These are phyloP conservation scores for Knoxdaviesia capensis DNA, from an alignment of 2,329 filamentous ascomycete species.

Conservation along the genomic window DNA sequence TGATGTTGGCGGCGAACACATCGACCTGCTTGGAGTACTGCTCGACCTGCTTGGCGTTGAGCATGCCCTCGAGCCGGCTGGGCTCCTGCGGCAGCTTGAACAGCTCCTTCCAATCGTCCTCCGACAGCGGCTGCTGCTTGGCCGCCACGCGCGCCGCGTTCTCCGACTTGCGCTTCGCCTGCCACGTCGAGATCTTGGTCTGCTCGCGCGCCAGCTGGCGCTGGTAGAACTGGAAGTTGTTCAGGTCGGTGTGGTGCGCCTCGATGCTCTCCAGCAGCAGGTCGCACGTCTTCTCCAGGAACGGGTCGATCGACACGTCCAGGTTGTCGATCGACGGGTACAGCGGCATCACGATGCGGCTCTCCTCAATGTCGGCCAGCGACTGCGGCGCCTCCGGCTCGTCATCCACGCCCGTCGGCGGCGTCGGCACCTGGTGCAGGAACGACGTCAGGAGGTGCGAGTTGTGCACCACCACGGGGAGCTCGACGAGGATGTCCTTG, in stretches of 20 bases:
- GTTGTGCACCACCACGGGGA: constrained; percentile 84
- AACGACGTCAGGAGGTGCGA: constrained; percentile 91
- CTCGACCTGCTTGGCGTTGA: constrained; percentile 91
- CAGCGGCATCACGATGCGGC: constrained; percentile 43
- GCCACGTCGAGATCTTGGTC: constrained; percentile 90
- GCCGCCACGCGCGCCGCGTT: constrained; percentile 68
- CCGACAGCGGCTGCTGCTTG: constrained; percentile 75
- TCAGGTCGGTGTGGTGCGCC: constrained; percentile 93
- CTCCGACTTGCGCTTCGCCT: constrained; percentile 89
- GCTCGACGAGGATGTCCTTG: constrained; percentile 81
- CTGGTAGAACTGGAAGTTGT: constrained; percentile 97
- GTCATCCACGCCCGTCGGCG: constrained; percentile 30
- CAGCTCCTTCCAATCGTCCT: constrained; percentile 94
- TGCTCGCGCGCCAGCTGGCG: constrained; percentile 85
- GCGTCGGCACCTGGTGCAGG: constrained; percentile 71
- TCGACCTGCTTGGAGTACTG: constrained; percentile 97
- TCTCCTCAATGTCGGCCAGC: constrained; percentile 54
- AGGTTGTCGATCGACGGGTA: constrained; percentile 79
- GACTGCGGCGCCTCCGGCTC: constrained; percentile 61
- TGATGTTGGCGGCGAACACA: constrained; percentile 80
- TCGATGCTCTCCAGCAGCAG: constrained; percentile 92
- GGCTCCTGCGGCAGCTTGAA: constrained; percentile 97
- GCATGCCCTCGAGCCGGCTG: constrained; percentile 76
- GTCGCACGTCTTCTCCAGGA: constrained; percentile 96
- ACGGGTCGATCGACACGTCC: constrained; percentile 87